Evolutionary conservation across 805 yeast genomes (phyloP).

Genomic region (Wickerhamomyces hampshirensis): DNA sequence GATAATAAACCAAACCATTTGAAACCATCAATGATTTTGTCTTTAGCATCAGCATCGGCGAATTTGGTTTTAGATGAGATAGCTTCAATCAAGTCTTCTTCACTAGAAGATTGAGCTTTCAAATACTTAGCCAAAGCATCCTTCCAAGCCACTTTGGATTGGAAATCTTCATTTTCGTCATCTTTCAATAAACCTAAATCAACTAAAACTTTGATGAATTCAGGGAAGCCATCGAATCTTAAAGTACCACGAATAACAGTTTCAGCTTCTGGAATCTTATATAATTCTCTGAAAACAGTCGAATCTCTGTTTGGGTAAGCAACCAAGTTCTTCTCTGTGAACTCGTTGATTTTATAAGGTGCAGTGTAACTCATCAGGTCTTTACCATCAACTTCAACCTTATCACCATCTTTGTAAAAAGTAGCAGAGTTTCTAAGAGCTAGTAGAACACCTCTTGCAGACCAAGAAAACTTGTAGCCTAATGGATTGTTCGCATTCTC

Average conservation of each 20-base stretch:
- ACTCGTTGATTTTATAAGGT: slow-evolving; percentile 96
- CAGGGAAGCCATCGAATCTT: slow-evolving; percentile 98
- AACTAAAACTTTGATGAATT: slow-evolving; percentile 90
- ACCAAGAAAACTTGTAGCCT: slow-evolving; percentile 99
- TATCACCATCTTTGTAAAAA: slow-evolving; percentile 81
- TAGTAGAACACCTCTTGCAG: slow-evolving; percentile 94
- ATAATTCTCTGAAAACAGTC: slow-evolving; percentile 85
- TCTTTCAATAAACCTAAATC: slow-evolving; percentile 92
- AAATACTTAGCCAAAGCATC: slow-evolving; percentile 74
- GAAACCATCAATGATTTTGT: slow-evolving; percentile 82
- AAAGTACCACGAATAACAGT: slow-evolving; percentile 95
- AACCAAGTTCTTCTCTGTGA: slow-evolving; percentile 59
- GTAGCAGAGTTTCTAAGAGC: slow-evolving; percentile 93
- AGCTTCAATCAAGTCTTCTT: slow-evolving; percentile 68
- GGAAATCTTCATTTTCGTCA: slow-evolving; percentile 55
- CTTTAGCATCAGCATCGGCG: slow-evolving; percentile 76
- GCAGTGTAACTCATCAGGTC: slow-evolving; percentile 93
- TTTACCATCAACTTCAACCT: slow-evolving; percentile 76
- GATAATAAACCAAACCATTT: slow-evolving; percentile 94
- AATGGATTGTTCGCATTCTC: slow-evolving; percentile 96
- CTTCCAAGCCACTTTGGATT: slow-evolving; percentile 71
- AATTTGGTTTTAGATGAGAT: slow-evolving; percentile 76
- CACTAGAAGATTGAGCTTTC: slow-evolving; percentile 66
- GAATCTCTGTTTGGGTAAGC: slow-evolving; percentile 98
- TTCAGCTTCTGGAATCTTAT: slow-evolving; percentile 94